Conservation (phyloP, 1,284 basidiomycete genomes). For the Malassezia obtusa region DNA sequence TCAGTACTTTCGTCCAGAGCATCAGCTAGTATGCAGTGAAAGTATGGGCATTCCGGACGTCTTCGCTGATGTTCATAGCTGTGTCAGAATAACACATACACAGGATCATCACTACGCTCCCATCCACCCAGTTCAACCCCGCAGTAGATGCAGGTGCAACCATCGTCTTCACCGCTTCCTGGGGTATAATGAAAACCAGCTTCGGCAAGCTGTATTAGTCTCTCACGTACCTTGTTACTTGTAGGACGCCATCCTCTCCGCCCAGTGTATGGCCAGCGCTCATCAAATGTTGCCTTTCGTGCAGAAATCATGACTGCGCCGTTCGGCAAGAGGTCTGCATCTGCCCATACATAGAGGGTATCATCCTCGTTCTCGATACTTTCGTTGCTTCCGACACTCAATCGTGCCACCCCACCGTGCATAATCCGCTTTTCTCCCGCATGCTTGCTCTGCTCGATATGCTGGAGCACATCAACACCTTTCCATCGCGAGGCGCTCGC, state of each 20-base stretch:
- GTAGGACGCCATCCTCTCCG: constrained; percentile 47
- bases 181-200: constrained; percentile 46
- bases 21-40: constrained; percentile 26
- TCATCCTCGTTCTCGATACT: constrained; percentile 13
- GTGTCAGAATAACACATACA: constrained; percentile 15
- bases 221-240: constrained; percentile 29
- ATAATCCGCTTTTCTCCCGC: neutral
- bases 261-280: constrained; percentile 41
- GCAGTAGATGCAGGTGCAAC: constrained; percentile 46
- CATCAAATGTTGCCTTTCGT: constrained; percentile 38
- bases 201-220: constrained; percentile 27
- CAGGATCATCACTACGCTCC: constrained; percentile 46
- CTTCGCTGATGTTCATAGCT: constrained; percentile 41
- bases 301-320: constrained; percentile 33
- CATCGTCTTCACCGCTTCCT: constrained; percentile 34
- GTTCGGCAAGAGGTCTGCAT: constrained; percentile 30
- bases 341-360: constrained; percentile 20
- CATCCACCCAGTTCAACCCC: constrained; percentile 39
- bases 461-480: neutral
- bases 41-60: constrained; percentile 42
- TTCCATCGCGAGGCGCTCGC: constrained; percentile 14
- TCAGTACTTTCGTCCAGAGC: neutral
- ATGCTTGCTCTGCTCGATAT: constrained; percentile 5
- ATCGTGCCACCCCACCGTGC: constrained; percentile 7
- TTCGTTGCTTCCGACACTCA: constrained; percentile 8